phyloP scores from a whole-genome alignment of 2,329 filamentous ascomycete species.

The Colletotrichum sp. region DNA sequence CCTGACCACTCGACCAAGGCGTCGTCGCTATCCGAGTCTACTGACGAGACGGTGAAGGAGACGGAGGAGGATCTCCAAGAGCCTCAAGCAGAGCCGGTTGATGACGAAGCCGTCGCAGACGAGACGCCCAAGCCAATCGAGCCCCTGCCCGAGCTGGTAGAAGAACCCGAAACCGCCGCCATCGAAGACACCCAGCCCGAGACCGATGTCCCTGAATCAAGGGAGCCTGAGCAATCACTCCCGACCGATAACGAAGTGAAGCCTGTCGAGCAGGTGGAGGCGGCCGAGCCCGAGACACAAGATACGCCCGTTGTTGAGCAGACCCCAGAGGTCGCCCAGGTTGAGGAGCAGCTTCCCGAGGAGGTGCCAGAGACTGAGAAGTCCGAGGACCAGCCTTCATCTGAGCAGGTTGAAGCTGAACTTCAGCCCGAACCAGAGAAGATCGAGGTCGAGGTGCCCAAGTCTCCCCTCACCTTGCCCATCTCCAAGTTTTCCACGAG shows the following conservation, averaged over 20 bases:
- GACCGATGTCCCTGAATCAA: not conserved
- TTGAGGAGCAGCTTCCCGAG: not conserved
- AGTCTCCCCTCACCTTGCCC: conserved; percentile 6
- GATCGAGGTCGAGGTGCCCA: not conserved
- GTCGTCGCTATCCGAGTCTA: conserved; percentile 68
- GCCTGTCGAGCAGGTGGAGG: conserved; percentile 24
- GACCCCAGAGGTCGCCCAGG: not conserved
- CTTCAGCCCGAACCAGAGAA: not conserved
- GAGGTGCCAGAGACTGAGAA: not conserved
- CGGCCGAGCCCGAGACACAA: conserved; percentile 24
- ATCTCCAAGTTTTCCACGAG: conserved; percentile 21
- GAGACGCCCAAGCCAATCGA: conserved; percentile 24
- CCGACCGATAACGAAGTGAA: conserved; percentile 24
- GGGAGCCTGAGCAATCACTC: not conserved
- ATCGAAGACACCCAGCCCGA: not conserved
- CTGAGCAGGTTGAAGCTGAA: not conserved
- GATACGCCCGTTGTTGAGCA: conserved; percentile 19
- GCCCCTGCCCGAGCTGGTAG: not conserved
- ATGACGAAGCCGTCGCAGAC: not conserved
- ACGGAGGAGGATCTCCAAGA: conserved; percentile 34
- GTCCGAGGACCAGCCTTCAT: not conserved
- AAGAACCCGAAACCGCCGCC: not conserved
- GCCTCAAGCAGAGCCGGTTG: not conserved
- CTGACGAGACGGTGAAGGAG: conserved; percentile 61
- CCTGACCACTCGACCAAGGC: conserved; percentile 65